Base-by-base conservation (phyloP, 768 basidiomycete genomes). In the Tremella mesenterica region DNA sequence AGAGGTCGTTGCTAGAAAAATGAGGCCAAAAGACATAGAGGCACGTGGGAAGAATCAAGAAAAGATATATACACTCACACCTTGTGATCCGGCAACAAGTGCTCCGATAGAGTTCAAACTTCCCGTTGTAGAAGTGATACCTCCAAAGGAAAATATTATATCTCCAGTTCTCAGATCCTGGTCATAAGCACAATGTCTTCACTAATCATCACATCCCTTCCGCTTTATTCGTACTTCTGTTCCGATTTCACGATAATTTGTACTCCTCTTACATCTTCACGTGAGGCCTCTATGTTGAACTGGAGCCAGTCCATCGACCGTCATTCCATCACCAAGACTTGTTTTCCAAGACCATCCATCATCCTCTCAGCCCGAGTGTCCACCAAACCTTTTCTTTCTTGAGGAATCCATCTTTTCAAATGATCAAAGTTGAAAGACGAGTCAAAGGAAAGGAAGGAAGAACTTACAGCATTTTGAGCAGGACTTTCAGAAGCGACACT, bases 401-500 rank as follows among this genome's bases (percentile, higher is more conserved):
- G n/a, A n/a, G n/a, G n/a, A n/a, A n/a, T n/a, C n/a, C n/a, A n/a
- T n/a, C n/a, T n/a, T n/a, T n/a, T n/a, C n/a, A n/a, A n/a, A n/a
- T n/a, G n/a, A n/a, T n/a, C n/a, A n/a, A n/a, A 41, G 39, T 0
- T 10, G 5, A 21, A 49, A 33, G 29, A 43, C 16, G 20, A 26
- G 53, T 31, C 69, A 72, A 18, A 29, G 25, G 39, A 27, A 30
- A 4, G 43, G 26, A 26, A 21, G 28, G 28, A 3, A 8, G 45
- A 49, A 72, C 80, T 59, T 63, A 95, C 92, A 44, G 92, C 86
- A 60, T 82, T 76, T 8, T 82, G 80, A 30, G 92, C 89, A 4
- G 92, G 92, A 71, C 88, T 87, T 1, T 76, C 78, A 1, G 85
- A 83, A 1, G 87, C 83, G 26, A 95, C 85, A 2, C 79, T 81